Evolutionary conservation across 2,329 filamentous ascomycete genomes (phyloP), one percentile per base, ranked within the genome.

Genomic region (Neofusicoccum kwambonambiense): DNA sequence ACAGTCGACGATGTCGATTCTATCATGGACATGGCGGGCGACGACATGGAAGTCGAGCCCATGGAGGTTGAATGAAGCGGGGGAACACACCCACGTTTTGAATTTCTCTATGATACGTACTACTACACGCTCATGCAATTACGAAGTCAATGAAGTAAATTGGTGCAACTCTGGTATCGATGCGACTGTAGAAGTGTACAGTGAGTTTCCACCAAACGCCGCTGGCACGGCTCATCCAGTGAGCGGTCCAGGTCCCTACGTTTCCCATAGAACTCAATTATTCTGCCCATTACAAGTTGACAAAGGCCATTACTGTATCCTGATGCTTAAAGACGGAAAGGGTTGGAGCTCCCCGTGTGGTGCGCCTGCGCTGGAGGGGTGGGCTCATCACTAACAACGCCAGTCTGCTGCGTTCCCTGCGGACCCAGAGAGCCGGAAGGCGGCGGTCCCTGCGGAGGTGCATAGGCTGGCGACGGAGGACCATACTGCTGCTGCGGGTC

Each of bases 401-500:
- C 61, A 45, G 39, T 54, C n/a, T 50, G 41, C 50, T 63, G 61
- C 22, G 37, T 15, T 3, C 41, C 56, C 37, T 37, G 22, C 8
- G 39, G 51, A 7, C 12, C 19, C 35, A 44, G 22, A 15, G 27
- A 62, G 42, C 35, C 19, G n/a, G 47, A 54, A 34, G 61, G 51
- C 31, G 50, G 62, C 45, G 54, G 56, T 37, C 54, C 64, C 27
- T 39, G 54, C 9, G 54, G 54, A 15, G 64, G 64, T 15, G 44
- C 45, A 9, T 51, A 56, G n/a, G 19, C 35, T 4, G 62, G 22
- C 9, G 52, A 13, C 13, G 62, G 42, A 34, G 62, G 35, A 17
- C 42, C 42, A 39, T 64, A 64, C 9, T 68, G 58, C 65, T 75
- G 74, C 47, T 69, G 69, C 8, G 72, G 71, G 7, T 71, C 66